These are phyloP conservation scores for Suillus luteus DNA, from an alignment of 768 basidiomycete genomes.

Conservation along the genomic window DNA sequence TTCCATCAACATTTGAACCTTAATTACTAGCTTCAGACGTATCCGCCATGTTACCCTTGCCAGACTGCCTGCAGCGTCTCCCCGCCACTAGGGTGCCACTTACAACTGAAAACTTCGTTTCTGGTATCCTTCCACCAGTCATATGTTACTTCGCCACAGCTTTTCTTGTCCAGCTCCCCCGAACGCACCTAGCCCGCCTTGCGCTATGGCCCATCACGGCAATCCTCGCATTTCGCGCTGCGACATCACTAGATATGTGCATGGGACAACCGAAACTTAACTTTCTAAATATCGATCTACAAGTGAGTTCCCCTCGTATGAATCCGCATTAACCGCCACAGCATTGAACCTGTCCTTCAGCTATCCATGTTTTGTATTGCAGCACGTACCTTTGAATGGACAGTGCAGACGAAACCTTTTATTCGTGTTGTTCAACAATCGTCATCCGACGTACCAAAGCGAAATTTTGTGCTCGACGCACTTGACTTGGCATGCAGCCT, in stretches of 20 bases:
- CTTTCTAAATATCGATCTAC: constrained; percentile 15
- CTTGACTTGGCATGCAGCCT: constrained; percentile 52
- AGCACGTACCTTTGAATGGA: constrained; percentile 23
- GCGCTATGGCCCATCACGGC: constrained; percentile 48
- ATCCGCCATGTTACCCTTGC: not conserved
- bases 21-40: no score
- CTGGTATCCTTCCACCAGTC: constrained; percentile 42
- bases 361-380: constrained; percentile 15
- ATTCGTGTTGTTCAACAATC: constrained; percentile 13
- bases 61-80: constrained; percentile 13
- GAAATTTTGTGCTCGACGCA: constrained; percentile 35
- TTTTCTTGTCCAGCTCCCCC: constrained; percentile 47
- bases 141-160: constrained; percentile 52
- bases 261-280: constrained; percentile 2
- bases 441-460: not conserved
- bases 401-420: constrained; percentile 16
- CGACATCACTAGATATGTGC: constrained; percentile 18
- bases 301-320: constrained; percentile 12
- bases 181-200: constrained; percentile 45
- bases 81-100: constrained; percentile 27
- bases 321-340: not conserved
- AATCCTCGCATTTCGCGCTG: constrained; percentile 43
- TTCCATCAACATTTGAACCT: no score
- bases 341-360: constrained; percentile 9
- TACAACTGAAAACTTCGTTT: constrained; percentile 33